These are phyloP conservation scores for Claviceps humidiphila DNA, from an alignment of 2,329 filamentous ascomycete species.

Conservation along the genomic window DNA sequence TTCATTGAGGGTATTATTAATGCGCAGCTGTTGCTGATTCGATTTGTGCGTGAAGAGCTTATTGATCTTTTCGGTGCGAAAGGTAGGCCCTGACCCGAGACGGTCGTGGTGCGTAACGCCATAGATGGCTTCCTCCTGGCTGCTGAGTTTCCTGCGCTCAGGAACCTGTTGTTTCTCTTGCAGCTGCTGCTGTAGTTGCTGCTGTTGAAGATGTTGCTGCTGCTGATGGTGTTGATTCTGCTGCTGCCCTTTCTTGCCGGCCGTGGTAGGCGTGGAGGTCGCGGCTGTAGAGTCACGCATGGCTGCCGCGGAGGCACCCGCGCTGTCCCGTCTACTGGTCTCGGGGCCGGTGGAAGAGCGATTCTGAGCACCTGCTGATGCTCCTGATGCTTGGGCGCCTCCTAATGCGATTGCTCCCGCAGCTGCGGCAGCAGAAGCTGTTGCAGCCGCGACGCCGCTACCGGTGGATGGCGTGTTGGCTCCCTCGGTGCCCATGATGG, in stretches of 20 bases:
- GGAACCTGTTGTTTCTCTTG: constrained; percentile 22
- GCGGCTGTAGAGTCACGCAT: constrained; percentile 21
- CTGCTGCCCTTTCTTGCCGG: constrained; percentile 35
- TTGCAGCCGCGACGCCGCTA: neutral
- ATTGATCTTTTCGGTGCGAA: constrained; percentile 72
- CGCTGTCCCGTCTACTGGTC: constrained; percentile 37
- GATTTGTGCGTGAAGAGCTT: constrained; percentile 69
- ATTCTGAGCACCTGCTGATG: constrained; percentile 20
- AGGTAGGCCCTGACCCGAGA: constrained; percentile 72
- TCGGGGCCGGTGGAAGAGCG: constrained; percentile 17
- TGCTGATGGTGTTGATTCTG: constrained; percentile 7
- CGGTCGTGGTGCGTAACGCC: constrained; percentile 80
- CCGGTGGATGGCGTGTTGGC: constrained; percentile 24
- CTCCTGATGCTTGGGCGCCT: constrained; percentile 13
- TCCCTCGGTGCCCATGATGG: constrained; percentile 48
- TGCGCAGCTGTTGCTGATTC: constrained; percentile 61
- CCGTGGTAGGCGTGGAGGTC: constrained; percentile 22
- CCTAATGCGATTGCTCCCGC: constrained; percentile 11
- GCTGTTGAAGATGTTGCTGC: neutral
- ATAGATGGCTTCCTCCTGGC: constrained; percentile 65
- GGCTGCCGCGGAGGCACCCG: constrained; percentile 29
- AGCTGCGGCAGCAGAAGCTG: neutral
- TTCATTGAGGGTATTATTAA: constrained; percentile 58
- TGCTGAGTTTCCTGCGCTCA: constrained; percentile 56
- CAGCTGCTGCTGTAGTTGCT: constrained; percentile 7